These are phyloP conservation scores for Tolypocladium nubicola DNA, from an alignment of 2,329 filamentous ascomycete genomes.

Conservation along the genomic window DNA sequence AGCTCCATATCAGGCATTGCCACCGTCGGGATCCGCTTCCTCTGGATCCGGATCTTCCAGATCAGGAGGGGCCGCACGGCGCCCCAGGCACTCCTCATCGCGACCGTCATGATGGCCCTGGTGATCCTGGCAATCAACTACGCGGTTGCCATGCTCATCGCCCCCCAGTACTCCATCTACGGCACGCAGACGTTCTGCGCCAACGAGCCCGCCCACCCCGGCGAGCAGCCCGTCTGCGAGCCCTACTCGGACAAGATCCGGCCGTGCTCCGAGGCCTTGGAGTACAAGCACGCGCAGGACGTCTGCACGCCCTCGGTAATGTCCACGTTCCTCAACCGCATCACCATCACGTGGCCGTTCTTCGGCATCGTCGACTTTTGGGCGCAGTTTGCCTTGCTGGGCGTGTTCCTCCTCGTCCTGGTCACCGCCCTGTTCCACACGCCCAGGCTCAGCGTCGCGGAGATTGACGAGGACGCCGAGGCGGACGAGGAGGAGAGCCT, in stretches of 20 bases:
- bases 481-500: constrained; percentile 90
- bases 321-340: constrained; percentile 85
- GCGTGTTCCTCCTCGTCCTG: constrained; percentile 73
- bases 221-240: constrained; percentile 65
- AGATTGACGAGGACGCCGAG: constrained; percentile 81
- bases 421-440: constrained; percentile 69
- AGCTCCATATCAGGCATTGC: constrained; percentile 81
- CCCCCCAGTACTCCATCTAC: constrained; percentile 88
- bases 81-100: constrained; percentile 83
- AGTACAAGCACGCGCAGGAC: constrained; percentile 58
- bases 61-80: constrained; percentile 82
- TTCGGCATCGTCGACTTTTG: constrained; percentile 92
- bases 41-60: constrained; percentile 89
- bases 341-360: constrained; percentile 89
- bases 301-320: constrained; percentile 88
- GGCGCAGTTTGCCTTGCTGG: constrained; percentile 89
- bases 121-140: constrained; percentile 91
- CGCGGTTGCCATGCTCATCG: constrained; percentile 83
- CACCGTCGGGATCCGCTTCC: constrained; percentile 82
- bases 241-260: constrained; percentile 61
- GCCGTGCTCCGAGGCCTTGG: constrained; percentile 68
- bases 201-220: constrained; percentile 49
- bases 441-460: constrained; percentile 63
- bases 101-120: constrained; percentile 81
- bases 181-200: constrained; percentile 93